Evolutionary conservation across 495 filamentous ascomycete species (phyloP), one percentile per base, ranked within the genome.

Genomic region (Chaetomidium leptoderma): DNA sequence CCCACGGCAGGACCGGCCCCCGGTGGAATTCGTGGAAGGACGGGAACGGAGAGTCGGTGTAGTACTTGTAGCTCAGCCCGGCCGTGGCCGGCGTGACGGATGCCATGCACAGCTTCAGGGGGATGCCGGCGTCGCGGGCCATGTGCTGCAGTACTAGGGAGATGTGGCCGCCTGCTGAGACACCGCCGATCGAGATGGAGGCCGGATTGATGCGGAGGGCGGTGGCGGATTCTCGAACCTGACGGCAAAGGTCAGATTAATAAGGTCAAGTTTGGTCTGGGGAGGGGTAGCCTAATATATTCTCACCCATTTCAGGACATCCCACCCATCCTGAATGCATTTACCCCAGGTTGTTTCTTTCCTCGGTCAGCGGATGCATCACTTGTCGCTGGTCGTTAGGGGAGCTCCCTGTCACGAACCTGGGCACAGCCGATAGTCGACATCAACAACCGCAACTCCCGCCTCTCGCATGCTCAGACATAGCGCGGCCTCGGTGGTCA

Each of bases 401-500:
- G 44, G 19, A 17, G 7, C 6, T 13, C 3, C 13, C 10, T 2
- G 16, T 17, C 0, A 27, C 13, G 42, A 58, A 74, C 73, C 72
- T 21, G 79, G 77, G 6, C 74, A 76, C 5, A 75, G 72, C n/a
- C 78, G 74, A 58, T 81, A 81, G 32, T 72, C 72, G n/a, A 81
- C 73, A 49, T 81, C 79, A 24, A 81, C 70, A 9, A 78, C 71
- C 9, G 69, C 72, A 4, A 69, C 65, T 5, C 74, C 70, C 4
- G 72, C 73, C 21, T 73, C 70, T 16, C 75, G 71, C 67, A 78
- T 75, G 46, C 63, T 76, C 17, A 77, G 65, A 53, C 76, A 79
- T 1, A 79, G 62, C 21, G 70, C 58, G 0, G 71, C 72, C 32
- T 80, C 79, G 0, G 71, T 71, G 16, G 63, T 63, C 35, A 81